phyloP scores from a whole-genome alignment of 2,329 filamentous ascomycete genomes.

The Botryotinia convoluta region DNA sequence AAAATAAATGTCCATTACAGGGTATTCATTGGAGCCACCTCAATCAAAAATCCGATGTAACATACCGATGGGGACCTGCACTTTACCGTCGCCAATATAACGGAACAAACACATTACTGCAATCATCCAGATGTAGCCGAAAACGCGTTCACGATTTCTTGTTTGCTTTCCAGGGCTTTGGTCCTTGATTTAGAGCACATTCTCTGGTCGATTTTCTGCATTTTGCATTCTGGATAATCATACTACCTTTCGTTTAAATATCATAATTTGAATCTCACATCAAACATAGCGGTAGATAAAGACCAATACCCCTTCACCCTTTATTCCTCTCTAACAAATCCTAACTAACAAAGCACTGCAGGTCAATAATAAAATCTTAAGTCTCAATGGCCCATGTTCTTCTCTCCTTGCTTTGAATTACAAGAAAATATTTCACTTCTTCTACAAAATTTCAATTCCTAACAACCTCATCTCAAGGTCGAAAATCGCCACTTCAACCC shows the following conservation, averaged over 20 bases:
- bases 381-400: background rate
- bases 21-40: slow-evolving; percentile 12
- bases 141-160: background rate
- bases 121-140: background rate
- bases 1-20: background rate
- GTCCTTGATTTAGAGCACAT: background rate
- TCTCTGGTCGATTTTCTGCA: background rate
- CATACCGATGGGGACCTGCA: background rate
- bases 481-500: background rate
- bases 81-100: background rate
- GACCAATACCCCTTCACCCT: background rate
- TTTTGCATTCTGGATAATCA: background rate
- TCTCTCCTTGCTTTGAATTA: background rate
- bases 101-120: background rate
- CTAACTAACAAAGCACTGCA: background rate
- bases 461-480: background rate
- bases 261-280: background rate
- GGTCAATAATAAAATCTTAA: background rate
- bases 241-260: background rate
- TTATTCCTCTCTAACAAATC: background rate
- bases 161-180: background rate
- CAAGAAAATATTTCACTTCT: background rate
- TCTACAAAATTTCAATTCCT: background rate
- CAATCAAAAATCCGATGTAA: background rate
- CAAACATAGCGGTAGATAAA: background rate